Evolutionary conservation across 2,329 filamentous ascomycete genomes (phyloP).

Genomic region (Diaporthe citriasiana): DNA sequence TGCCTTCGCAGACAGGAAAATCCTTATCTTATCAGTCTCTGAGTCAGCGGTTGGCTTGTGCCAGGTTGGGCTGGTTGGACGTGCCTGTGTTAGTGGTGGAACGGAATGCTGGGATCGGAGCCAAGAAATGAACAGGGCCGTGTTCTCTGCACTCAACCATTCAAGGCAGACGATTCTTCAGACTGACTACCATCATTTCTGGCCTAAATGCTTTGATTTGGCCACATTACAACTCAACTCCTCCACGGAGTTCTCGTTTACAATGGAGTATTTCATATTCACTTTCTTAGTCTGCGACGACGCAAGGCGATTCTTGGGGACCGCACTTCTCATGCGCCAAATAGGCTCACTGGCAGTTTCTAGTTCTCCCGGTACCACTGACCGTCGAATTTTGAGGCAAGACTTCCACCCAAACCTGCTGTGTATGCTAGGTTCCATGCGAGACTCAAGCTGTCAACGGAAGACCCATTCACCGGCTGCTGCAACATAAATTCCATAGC

Average conservation of each 20-base stretch:
- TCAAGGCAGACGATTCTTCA: background rate
- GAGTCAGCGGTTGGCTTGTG: conserved; percentile 4
- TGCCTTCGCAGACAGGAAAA: background rate
- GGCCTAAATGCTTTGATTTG: background rate
- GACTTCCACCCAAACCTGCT: conserved; percentile 3
- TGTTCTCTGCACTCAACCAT: too few species aligned
- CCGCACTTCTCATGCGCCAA: background rate
- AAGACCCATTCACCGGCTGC: conserved; percentile 5
- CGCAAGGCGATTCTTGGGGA: too few species aligned
- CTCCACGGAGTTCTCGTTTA: background rate
- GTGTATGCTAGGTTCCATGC: conserved; percentile 14
- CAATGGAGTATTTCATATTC: too few species aligned
- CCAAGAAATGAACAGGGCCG: background rate
- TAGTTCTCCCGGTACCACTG: background rate
- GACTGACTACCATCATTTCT: background rate
- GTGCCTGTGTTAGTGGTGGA: background rate
- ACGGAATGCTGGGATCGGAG: too few species aligned
- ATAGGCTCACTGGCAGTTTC: background rate
- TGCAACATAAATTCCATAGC: conserved; percentile 2
- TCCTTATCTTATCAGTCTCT: conserved; percentile 33
- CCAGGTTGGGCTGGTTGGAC: background rate
- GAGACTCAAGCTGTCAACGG: background rate
- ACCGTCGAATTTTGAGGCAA: background rate
- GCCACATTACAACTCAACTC: background rate
- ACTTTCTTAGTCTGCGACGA: background rate